These are phyloP conservation scores for Monosporascus sp. DNA, from an alignment of 2,329 filamentous ascomycete species.

Conservation along the genomic window DNA sequence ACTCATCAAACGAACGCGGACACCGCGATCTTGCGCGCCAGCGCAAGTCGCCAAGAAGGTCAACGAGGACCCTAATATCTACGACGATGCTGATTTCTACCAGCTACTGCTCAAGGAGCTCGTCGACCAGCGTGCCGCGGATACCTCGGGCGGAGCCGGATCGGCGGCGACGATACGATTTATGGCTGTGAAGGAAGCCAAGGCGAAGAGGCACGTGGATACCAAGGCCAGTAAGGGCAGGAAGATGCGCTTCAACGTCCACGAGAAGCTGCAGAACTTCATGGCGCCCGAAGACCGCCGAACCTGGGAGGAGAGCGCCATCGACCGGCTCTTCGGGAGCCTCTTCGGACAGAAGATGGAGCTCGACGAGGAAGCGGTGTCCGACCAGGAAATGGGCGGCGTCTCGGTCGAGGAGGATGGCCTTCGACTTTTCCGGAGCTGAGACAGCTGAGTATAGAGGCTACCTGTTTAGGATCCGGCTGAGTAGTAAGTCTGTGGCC, in stretches of 20 bases:
- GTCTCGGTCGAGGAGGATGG: constrained; percentile 49
- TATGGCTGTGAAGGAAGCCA: constrained; percentile 69
- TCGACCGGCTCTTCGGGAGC: constrained; percentile 72
- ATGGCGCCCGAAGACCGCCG: constrained; percentile 87
- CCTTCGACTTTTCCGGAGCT: constrained; percentile 44
- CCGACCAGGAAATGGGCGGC: constrained; percentile 45
- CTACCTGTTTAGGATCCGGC: neutral
- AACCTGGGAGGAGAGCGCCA: constrained; percentile 73
- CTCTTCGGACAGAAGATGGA: constrained; percentile 67
- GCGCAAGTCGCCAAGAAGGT: constrained; percentile 57
- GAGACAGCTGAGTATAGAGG: constrained; percentile 1
- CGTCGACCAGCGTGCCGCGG: constrained; percentile 78
- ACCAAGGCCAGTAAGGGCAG: constrained; percentile 92
- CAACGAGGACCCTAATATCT: constrained; percentile 60
- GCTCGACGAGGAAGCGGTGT: constrained; percentile 53
- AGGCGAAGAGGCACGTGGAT: constrained; percentile 79
- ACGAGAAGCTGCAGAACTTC: constrained; percentile 97
- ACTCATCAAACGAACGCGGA: constrained; percentile 63
- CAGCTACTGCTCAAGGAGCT: constrained; percentile 88
- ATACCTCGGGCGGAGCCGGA: constrained; percentile 45
- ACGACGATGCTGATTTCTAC: constrained; percentile 95
- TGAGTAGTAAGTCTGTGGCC: too few species aligned
- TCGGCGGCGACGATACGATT: constrained; percentile 54
- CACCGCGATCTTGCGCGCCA: constrained; percentile 72
- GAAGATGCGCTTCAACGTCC: constrained; percentile 89